phyloP scores from a whole-genome alignment of 2,329 filamentous ascomycete species.

The Xylaria sp. region DNA sequence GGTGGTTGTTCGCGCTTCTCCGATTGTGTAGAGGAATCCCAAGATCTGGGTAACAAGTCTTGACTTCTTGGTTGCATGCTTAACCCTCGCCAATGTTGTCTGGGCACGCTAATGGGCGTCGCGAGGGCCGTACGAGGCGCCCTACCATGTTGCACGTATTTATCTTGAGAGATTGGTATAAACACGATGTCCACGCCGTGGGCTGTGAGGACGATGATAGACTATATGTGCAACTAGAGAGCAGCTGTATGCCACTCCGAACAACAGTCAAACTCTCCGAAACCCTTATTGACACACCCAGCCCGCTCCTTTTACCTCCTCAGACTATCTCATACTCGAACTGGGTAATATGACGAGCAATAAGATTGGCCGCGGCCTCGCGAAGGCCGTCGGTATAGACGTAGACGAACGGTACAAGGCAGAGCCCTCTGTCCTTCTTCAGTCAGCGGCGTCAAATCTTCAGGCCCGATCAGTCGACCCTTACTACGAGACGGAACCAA shows the following conservation, averaged over 20 bases:
- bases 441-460: conserved; percentile 45
- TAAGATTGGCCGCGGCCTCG: conserved; percentile 31
- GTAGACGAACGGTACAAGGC: conserved; percentile 45
- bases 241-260: neutral
- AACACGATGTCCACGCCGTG: conserved; percentile 13
- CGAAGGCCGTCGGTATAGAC: conserved; percentile 48
- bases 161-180: conserved; percentile 15
- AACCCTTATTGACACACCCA: neutral
- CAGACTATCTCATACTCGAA: neutral
- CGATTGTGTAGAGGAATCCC: conserved; percentile 2
- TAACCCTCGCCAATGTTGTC: conserved; percentile 19
- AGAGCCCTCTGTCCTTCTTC: conserved; percentile 45
- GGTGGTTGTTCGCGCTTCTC: neutral
- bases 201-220: neutral
- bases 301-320: neutral
- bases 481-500: conserved; percentile 86
- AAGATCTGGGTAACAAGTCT: conserved; percentile 23
- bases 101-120: conserved; percentile 26
- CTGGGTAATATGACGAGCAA: conserved; percentile 19
- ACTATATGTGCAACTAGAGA: neutral
- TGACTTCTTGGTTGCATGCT: conserved; percentile 31
- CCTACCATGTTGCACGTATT: neutral
- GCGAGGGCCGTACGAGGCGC: conserved; percentile 1
- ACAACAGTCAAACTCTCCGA: neutral
- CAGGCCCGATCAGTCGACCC: conserved; percentile 63